These are phyloP conservation scores for Monosporascus cannonballus DNA, from an alignment of 2,329 filamentous ascomycete species.

Conservation along the genomic window DNA sequence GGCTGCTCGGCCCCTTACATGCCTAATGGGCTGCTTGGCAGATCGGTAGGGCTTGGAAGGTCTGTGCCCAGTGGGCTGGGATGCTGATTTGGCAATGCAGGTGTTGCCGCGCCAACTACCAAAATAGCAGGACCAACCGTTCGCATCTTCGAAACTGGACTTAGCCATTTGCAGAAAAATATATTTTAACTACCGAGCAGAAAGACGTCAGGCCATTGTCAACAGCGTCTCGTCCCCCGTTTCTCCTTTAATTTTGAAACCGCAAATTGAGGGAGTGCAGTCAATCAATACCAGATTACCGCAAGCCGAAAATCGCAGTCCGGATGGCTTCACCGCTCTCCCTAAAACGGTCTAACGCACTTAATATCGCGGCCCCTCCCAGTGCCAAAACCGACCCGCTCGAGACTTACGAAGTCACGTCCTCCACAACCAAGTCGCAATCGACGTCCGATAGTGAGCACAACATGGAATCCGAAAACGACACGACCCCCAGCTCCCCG, in stretches of 20 bases:
- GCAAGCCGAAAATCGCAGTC: neutral
- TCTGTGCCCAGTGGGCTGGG: neutral
- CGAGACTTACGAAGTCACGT: conserved; percentile 26
- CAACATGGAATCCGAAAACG: conserved; percentile 1
- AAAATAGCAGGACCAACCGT: neutral
- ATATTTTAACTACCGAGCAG: neutral
- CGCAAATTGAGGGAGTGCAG: neutral
- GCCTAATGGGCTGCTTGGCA: neutral
- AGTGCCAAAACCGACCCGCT: neutral
- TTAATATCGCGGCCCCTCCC: neutral
- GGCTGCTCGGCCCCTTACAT: too few relatives aligned
- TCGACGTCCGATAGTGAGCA: conserved; percentile 2
- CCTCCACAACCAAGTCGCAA: conserved; percentile 15
- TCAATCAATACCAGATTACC: too few relatives aligned
- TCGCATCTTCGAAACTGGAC: neutral
- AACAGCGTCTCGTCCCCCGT: too few relatives aligned
- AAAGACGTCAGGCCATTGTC: too few relatives aligned
- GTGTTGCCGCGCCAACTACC: neutral
- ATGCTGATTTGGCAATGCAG: neutral
- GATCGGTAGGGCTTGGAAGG: neutral
- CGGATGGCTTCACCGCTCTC: neutral
- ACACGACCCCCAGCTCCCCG: conserved; percentile 6
- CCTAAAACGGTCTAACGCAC: neutral
- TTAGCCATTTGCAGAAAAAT: neutral
- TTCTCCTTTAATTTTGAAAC: neutral